A percentile compares a stretch with the other conserved stretches of the same genome.
phyloP scores from a whole-genome alignment of 805 yeast genomes.

The Jamesozyma lodderae region DNA sequence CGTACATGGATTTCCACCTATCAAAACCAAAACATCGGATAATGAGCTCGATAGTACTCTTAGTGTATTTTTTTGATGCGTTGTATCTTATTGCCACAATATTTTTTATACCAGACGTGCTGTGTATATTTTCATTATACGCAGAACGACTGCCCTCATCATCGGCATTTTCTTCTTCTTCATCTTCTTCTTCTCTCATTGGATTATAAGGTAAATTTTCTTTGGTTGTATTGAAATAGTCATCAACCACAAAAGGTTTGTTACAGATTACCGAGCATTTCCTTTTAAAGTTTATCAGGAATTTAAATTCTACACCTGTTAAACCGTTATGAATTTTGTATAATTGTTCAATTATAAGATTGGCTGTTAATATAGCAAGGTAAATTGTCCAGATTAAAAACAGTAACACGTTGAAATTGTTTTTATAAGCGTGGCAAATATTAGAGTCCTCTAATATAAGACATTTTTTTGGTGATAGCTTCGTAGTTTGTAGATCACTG shows the following conservation, averaged over 20 bases:
- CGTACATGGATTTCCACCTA: neutral
- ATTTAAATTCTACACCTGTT: constrained; percentile 33
- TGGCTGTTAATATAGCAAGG: neutral
- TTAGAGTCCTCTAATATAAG: neutral
- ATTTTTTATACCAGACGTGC: neutral
- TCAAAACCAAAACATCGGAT: constrained; percentile 2
- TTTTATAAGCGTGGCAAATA: neutral
- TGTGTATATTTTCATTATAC: neutral
- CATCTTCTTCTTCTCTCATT: too few relatives aligned
- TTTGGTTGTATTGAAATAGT: neutral
- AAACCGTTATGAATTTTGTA: constrained; percentile 69
- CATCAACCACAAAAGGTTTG: neutral
- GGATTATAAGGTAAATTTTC: neutral
- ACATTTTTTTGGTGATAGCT: neutral
- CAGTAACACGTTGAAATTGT: neutral
- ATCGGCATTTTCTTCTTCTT: neutral
- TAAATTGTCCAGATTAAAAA: neutral
- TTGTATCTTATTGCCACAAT: neutral
- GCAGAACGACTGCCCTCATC: neutral
- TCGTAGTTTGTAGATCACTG: neutral
- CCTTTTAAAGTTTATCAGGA: neutral
- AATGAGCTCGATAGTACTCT: neutral
- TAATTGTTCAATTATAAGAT: constrained; percentile 46
- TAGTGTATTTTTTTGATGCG: neutral
- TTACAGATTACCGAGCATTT: neutral